These are phyloP conservation scores for Trichoderma polysporum DNA, from an alignment of 2,329 filamentous ascomycete genomes.

Conservation along the genomic window DNA sequence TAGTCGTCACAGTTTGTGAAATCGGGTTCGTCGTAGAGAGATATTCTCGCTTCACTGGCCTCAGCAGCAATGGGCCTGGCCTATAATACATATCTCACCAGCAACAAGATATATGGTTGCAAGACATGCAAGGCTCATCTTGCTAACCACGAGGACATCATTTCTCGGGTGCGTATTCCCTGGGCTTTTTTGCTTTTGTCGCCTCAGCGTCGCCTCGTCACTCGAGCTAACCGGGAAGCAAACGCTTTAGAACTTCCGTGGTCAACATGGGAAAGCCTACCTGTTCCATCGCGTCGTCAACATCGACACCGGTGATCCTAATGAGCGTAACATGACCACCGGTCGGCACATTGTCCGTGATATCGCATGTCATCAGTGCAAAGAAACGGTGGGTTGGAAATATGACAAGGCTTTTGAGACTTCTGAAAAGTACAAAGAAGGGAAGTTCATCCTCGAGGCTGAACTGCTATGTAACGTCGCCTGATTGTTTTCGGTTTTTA, in stretches of 20 bases:
- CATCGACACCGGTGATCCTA: conserved; percentile 76
- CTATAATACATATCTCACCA: conserved; percentile 89
- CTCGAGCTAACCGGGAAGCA: not conserved
- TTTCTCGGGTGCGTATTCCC: conserved; percentile 70
- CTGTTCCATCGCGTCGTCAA: conserved; percentile 96
- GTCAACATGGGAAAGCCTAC: conserved; percentile 96
- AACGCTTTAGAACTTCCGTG: conserved; percentile 82
- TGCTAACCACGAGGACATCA: conserved; percentile 92
- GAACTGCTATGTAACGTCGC: conserved; percentile 82
- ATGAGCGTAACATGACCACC: conserved; percentile 97
- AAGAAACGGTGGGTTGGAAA: conserved; percentile 94
- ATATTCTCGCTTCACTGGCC: not conserved
- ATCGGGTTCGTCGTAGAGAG: not conserved
- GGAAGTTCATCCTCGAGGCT: conserved; percentile 93
- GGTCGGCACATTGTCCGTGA: conserved; percentile 92
- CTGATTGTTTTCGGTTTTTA: conserved; percentile 31
- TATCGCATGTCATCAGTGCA: conserved; percentile 87
- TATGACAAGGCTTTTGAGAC: conserved; percentile 96
- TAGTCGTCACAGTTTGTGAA: not conserved
- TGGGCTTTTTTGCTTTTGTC: not conserved
- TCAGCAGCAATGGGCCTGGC: conserved; percentile 70
- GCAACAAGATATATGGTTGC: conserved; percentile 86
- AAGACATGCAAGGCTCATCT: conserved; percentile 95
- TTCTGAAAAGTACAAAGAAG: conserved; percentile 97
- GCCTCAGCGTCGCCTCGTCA: not conserved